Percentiles rank a stretch among this genome's conserved stretches.
Evolutionary conservation across 257 asterid genomes (phyloP).

Genomic region (Fraxinus quadrangulata): DNA sequence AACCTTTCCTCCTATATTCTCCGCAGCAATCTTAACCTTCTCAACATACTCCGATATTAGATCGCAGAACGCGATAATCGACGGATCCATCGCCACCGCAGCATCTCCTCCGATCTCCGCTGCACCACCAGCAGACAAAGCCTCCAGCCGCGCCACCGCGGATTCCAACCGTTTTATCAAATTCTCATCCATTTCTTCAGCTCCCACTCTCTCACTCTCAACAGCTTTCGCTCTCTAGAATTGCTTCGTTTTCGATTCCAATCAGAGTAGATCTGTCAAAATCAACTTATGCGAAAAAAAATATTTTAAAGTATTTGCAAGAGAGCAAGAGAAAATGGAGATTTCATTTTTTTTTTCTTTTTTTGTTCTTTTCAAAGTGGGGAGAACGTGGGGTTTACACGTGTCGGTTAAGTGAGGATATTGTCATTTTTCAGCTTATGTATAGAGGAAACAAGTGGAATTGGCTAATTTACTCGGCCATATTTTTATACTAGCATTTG

Average conservation of each 20-base stretch:
- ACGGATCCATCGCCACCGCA: slow-evolving; percentile 65
- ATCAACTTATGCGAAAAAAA: background rate
- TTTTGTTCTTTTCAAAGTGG: slow-evolving; percentile 11
- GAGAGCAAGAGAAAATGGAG: slow-evolving; percentile 19
- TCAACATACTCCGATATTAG: slow-evolving; percentile 59
- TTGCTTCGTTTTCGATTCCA: slow-evolving; percentile 22
- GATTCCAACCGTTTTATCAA: slow-evolving; percentile 83
- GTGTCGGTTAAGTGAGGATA: slow-evolving; percentile 16
- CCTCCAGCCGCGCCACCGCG: slow-evolving; percentile 88
- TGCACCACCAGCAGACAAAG: slow-evolving; percentile 42
- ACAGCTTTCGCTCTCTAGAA: slow-evolving; percentile 8
- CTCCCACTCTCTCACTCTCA: background rate
- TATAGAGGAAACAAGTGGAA: no score
- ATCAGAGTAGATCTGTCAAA: slow-evolving; percentile 40
- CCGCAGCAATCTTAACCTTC: slow-evolving; percentile 64
- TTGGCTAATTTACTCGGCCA: no score
- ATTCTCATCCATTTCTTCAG: slow-evolving; percentile 59
- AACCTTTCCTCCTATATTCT: slow-evolving; percentile 88
- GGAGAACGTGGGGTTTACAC: slow-evolving; percentile 28
- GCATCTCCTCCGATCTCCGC: slow-evolving; percentile 42
- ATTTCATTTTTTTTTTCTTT: background rate
- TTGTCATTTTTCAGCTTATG: no score
- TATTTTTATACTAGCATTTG: no score
- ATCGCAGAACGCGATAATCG: slow-evolving; percentile 76
- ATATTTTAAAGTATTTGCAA: background rate